phyloP scores from a whole-genome alignment of 495 filamentous ascomycete genomes.

The Cercophora samala region DNA sequence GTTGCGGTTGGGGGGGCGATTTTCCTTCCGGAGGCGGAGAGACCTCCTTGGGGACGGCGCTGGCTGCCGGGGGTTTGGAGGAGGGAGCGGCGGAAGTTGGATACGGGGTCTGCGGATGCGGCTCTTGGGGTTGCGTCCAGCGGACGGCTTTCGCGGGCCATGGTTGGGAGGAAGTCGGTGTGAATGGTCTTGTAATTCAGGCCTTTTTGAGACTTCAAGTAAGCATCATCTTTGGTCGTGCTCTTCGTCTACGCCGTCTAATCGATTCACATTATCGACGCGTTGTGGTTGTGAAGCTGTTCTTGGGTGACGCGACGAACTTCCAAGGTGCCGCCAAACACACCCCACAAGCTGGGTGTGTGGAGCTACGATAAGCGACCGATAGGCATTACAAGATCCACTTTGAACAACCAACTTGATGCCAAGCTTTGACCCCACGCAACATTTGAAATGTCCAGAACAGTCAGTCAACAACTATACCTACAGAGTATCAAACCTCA shows the following conservation, averaged over 20 bases:
- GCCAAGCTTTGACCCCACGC: background rate
- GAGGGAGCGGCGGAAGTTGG: conserved; percentile 29
- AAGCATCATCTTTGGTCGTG: background rate
- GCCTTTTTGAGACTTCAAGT: background rate
- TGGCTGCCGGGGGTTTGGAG: conserved; percentile 30
- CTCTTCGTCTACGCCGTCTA: background rate
- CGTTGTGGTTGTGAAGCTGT: background rate
- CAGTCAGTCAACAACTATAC: no score
- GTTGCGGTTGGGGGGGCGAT: conserved; percentile 44
- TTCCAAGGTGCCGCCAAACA: background rate
- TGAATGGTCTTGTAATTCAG: background rate
- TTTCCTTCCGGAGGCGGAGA: conserved; percentile 40
- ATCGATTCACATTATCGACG: background rate
- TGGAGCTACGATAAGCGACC: background rate
- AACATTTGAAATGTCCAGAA: background rate
- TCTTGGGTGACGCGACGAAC: background rate
- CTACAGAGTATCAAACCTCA: background rate
- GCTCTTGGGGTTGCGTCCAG: conserved; percentile 36
- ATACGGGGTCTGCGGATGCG: conserved; percentile 29
- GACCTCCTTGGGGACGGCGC: conserved; percentile 22
- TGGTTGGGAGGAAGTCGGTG: background rate
- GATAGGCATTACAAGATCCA: background rate
- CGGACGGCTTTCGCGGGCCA: conserved; percentile 30
- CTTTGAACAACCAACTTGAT: background rate
- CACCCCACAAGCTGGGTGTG: background rate